Percentiles rank a stretch among this genome's conserved stretches.
phyloP scores from a whole-genome alignment of 345 rosid species.

The Gossypium stocksii region DNA sequence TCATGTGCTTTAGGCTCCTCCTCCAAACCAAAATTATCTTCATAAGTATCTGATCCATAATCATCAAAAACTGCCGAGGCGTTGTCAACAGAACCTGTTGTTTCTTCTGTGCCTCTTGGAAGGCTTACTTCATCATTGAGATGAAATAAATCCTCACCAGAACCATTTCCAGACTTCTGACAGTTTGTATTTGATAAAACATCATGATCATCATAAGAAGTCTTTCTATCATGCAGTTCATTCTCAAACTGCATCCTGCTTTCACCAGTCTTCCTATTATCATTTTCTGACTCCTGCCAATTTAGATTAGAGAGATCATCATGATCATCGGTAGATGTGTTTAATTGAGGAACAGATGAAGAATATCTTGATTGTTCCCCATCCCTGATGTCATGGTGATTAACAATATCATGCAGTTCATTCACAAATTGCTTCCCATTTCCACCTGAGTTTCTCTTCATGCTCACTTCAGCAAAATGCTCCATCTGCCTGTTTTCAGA shows the following conservation, averaged over 20 bases:
- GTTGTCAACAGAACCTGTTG: conserved; percentile 24
- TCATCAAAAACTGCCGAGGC: conserved; percentile 58
- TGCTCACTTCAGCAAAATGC: conserved; percentile 25
- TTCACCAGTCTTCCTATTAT: conserved; percentile 28
- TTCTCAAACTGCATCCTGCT: conserved; percentile 26
- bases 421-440: conserved; percentile 27
- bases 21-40: conserved; percentile 38
- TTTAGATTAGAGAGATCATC: conserved; percentile 27
- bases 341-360: conserved; percentile 41
- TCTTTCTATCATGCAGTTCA: conserved; percentile 15
- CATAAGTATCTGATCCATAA: conserved; percentile 53
- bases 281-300: conserved; percentile 15
- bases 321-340: conserved; percentile 31
- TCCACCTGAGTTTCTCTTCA: conserved; percentile 34
- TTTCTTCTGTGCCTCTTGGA: conserved; percentile 32
- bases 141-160: conserved; percentile 41
- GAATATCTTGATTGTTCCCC: conserved; percentile 36
- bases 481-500: conserved; percentile 28
- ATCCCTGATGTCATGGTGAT: conserved; percentile 23
- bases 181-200: conserved; percentile 25
- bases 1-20: conserved; percentile 24
- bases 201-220: conserved; percentile 30
- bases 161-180: conserved; percentile 14
- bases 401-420: conserved; percentile 19
- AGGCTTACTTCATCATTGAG: conserved; percentile 30